A percentile compares a stretch with the other conserved stretches of the same genome.
These are phyloP conservation scores for Lomentospora prolificans DNA, from an alignment of 2,329 filamentous ascomycete genomes.

Conservation along the genomic window DNA sequence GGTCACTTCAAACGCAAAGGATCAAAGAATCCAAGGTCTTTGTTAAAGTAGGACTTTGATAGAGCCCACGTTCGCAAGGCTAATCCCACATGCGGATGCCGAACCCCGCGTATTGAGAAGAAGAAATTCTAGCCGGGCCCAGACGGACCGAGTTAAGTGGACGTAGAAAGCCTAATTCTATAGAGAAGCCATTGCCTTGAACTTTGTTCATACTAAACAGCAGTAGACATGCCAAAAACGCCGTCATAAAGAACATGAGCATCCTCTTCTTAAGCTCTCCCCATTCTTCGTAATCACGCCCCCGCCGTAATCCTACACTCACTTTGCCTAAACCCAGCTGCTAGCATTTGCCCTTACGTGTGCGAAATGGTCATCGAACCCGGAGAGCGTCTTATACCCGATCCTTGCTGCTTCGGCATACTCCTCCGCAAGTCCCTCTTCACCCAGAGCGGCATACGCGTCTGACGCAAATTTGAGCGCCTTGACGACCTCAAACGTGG, in stretches of 20 bases:
- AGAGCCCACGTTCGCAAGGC: too few relatives aligned
- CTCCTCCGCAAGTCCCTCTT: conserved; percentile 16
- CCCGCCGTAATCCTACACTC: conserved; percentile 12
- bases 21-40: too few relatives aligned
- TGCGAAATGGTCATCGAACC: conserved; percentile 7
- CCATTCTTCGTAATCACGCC: too few relatives aligned
- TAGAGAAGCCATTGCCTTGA: too few relatives aligned
- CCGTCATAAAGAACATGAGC: neutral
- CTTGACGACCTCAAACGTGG: conserved; percentile 25
- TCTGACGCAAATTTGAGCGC: conserved; percentile 20
- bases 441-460: conserved; percentile 19
- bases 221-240: neutral
- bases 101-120: too few relatives aligned
- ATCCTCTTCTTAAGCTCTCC: neutral
- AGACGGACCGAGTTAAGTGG: too few relatives aligned
- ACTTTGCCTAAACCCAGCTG: conserved; percentile 8
- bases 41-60: too few relatives aligned
- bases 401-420: conserved; percentile 11
- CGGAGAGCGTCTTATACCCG: conserved; percentile 6
- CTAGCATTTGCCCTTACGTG: neutral
- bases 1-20: too few relatives aligned
- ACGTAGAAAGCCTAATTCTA: too few relatives aligned
- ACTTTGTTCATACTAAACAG: neutral
- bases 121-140: too few relatives aligned
- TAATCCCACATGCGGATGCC: too few relatives aligned